Evolutionary conservation across 1,284 basidiomycete species (phyloP).

Genomic region (Cutaneotrichosporon dermatis): DNA sequence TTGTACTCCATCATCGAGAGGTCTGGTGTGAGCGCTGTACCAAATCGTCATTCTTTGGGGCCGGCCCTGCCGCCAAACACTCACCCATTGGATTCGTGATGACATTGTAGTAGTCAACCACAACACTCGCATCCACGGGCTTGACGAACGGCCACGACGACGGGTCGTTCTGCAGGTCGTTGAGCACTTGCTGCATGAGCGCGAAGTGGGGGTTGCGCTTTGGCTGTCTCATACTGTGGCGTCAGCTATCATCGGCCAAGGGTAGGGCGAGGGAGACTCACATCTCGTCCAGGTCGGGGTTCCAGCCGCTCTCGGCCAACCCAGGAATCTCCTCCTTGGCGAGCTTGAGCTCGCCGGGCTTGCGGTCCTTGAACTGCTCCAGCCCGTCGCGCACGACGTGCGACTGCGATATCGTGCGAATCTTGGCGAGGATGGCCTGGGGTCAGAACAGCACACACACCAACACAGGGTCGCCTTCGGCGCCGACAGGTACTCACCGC

Average conservation of each 20-base stretch:
- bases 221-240: constrained; percentile 52
- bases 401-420: constrained; percentile 78
- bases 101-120: constrained; percentile 85
- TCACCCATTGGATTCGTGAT: constrained; percentile 91
- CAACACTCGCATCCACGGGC: constrained; percentile 72
- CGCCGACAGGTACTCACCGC: constrained; percentile 52
- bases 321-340: constrained; percentile 70
- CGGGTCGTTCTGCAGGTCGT: constrained; percentile 74
- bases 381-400: constrained; percentile 83
- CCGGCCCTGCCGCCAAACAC: constrained; percentile 22
- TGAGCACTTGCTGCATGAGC: constrained; percentile 76
- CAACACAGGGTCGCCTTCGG: too few relatives aligned
- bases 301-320: constrained; percentile 89
- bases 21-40: constrained; percentile 56
- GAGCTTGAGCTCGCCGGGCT: constrained; percentile 38
- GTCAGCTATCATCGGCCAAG: neutral
- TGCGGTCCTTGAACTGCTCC: constrained; percentile 63
- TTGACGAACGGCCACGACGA: constrained; percentile 69
- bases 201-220: constrained; percentile 57
- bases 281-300: constrained; percentile 74
- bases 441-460: neutral
- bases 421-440: constrained; percentile 76
- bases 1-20: constrained; percentile 89
- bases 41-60: too few relatives aligned
- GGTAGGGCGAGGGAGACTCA: constrained; percentile 44